Base-by-base conservation (phyloP, 148 eudicot genomes). In the Chenopodium berlandieri region DNA sequence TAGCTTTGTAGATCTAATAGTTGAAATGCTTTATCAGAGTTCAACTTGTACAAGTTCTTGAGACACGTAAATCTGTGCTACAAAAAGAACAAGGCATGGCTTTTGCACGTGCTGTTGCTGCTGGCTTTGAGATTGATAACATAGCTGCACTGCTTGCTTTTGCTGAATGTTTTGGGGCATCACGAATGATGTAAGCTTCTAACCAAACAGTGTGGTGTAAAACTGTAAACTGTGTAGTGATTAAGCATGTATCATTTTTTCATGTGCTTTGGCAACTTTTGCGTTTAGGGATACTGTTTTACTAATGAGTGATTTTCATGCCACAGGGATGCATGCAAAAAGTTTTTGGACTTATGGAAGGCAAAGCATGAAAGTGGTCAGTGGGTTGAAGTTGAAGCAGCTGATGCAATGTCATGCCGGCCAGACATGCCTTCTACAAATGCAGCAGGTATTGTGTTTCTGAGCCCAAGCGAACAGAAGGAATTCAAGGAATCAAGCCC, bases 1-100 rank as follows among this genome's bases (percentile, higher is more conserved):
- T 31, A 63, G 16, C 23, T 80, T 20, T 80, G 46, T 83, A 56
- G 7, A 81, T 82, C 82, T 82, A 79, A 84, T 71, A n/a, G 64
- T 73, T 47, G 32, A 20, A 63, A 31, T 83, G 72, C 86, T 83
- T 83, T 31, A 84, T 79, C 88, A 97, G 99, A 86, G 89, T 88
- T 86, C 93, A 97, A 86, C 94, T 94, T 78, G 84, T 94, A 75
- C 89, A 85, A 84, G 95, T 97, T 80, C 92, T 92, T 63, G 97
- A 94, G 88, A 88, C 93, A 79, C 99, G 99, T 67, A 94, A 86
- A 91, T 88, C 63, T 16, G 94, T 91, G 75, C 90, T 97, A 54
- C 91, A 89, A 71, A 97, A 92, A 83, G 99, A 97, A 86, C 99
- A 97, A 89, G 99, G 97, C 75, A 94, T 97, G 99, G 98, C 97